phyloP scores from a whole-genome alignment of 306 rosid genomes.

The Vachellia pachyceras region DNA sequence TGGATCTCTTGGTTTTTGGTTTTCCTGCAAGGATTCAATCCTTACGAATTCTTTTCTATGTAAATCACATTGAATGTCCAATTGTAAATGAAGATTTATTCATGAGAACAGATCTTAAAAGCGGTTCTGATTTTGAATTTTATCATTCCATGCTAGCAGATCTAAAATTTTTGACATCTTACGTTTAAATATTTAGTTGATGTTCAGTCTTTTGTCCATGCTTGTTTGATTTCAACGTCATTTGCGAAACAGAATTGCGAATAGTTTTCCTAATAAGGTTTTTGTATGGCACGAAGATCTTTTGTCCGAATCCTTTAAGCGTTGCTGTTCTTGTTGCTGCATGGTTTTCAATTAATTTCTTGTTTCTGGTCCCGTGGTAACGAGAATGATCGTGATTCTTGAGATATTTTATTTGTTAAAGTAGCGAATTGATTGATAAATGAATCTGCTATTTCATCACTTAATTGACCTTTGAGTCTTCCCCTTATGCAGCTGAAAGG shows the following conservation, averaged over 20 bases:
- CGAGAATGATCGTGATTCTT: not conserved
- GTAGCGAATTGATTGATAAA: slow-evolving; percentile 14
- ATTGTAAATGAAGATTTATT: not conserved
- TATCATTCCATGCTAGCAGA: not conserved
- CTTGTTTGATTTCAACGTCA: slow-evolving; percentile 9
- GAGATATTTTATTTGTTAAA: not conserved
- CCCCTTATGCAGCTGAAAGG: slow-evolving; percentile 38
- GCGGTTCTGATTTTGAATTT: slow-evolving; percentile 11
- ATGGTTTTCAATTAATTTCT: not conserved
- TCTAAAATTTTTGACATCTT: not conserved
- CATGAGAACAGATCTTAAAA: not conserved
- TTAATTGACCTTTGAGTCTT: slow-evolving; percentile 18
- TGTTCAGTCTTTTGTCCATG: not conserved
- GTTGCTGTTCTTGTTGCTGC: slow-evolving; percentile 5
- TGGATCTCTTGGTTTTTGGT: slow-evolving; percentile 5
- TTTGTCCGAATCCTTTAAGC: slow-evolving; percentile 17
- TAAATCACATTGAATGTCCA: not conserved
- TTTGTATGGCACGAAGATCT: not conserved
- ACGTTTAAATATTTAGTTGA: not conserved
- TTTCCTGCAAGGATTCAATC: not conserved
- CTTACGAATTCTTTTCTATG: not conserved
- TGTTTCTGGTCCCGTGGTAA: not conserved
- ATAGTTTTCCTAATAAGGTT: not conserved
- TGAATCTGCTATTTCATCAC: slow-evolving; percentile 8
- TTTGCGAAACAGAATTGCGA: not conserved